Evolutionary conservation across 768 basidiomycete genomes (phyloP), one percentile per base, ranked within the genome.

Genomic region (Auriscalpium orientale): DNA sequence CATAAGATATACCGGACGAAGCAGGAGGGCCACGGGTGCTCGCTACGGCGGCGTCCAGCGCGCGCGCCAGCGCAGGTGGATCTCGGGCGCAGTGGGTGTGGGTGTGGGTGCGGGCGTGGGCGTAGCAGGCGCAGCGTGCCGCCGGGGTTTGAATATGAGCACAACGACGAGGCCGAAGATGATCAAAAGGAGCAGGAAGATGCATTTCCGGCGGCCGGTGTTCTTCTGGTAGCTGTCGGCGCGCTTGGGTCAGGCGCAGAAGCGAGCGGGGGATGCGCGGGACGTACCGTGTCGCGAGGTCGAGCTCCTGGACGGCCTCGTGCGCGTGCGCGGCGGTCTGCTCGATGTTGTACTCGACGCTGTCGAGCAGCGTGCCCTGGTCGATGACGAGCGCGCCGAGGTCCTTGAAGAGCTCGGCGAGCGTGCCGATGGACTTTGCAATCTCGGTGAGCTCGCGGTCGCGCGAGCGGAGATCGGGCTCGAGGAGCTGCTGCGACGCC

Each of bases 321-420:
- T 84, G 71, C 67, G 95, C 79, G 51, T 91, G 83, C 35, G 81
- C 80, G 16, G 87, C 87, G 5, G 95, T 91, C 69, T 90, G 87
- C 70, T 98, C 93, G 52, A 99, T 89, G 68, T 99, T 99, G 73
- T 92, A 99, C 71, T 99, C 97, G 55, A 98, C 81, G 38, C 91
- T 93, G 71, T 98, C 97, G 54, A 98, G 79, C 35, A 99, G 80
- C 33, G 95, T 98, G 33, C 97, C 97, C 66, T 99, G 97, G 72
- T 98, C 97, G 60, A 98, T 98, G 57, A 99, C 92, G 54, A 99
- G 82, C 37, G 80, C 80, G 13, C 89, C 89, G 47, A 99, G 77
- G 67, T 99, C 97, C 65, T 95, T 93, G 80, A 99, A 99, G 51
- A 99, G 79, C 65, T 95, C 95, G 1, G 95, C 95, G 33, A 99